Conservation (phyloP, 2,329 filamentous ascomycete genomes). For the Aspergillus brunneoviolaceus region DNA sequence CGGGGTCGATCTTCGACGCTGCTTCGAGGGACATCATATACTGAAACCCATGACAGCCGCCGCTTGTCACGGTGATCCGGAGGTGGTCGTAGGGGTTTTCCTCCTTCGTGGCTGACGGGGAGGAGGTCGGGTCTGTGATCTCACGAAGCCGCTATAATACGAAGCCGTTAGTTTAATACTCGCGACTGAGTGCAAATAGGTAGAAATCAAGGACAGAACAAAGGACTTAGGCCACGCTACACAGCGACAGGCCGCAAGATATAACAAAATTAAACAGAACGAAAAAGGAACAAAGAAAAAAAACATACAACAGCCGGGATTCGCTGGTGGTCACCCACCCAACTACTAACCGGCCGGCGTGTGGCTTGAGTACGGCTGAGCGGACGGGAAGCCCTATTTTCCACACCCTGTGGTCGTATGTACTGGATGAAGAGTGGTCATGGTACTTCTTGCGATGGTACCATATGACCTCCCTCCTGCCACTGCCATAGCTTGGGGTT, state of each 20-base stretch:
- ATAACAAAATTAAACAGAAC: too few species aligned
- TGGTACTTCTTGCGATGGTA: slow-evolving; percentile 17
- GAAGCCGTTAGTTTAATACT: not conserved
- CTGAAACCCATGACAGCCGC: slow-evolving; percentile 97
- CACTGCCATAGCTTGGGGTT: not conserved
- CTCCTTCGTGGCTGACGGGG: slow-evolving; percentile 35
- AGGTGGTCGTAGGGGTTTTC: slow-evolving; percentile 77
- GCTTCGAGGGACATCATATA: slow-evolving; percentile 85
- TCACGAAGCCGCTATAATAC: slow-evolving; percentile 62
- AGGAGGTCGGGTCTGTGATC: slow-evolving; percentile 60
- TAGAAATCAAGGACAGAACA: not conserved
- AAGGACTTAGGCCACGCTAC: too few species aligned
- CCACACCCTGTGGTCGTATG: slow-evolving; percentile 49
- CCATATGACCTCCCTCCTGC: not conserved
- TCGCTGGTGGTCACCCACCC: slow-evolving; percentile 50
- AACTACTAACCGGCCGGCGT: slow-evolving; percentile 48
- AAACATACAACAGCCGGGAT: slow-evolving; percentile 48
- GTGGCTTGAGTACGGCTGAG: slow-evolving; percentile 50
- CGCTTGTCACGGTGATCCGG: slow-evolving; percentile 88
- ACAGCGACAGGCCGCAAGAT: too few species aligned
- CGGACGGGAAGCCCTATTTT: slow-evolving; percentile 49
- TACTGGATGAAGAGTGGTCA: slow-evolving; percentile 15
- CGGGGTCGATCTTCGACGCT: slow-evolving; percentile 56
- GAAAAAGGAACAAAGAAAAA: slow-evolving; percentile 16
- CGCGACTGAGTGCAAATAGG: too few species aligned